Evolutionary conservation across 2,329 filamentous ascomycete species (phyloP).

Genomic region (Albifimbria verrucaria): DNA sequence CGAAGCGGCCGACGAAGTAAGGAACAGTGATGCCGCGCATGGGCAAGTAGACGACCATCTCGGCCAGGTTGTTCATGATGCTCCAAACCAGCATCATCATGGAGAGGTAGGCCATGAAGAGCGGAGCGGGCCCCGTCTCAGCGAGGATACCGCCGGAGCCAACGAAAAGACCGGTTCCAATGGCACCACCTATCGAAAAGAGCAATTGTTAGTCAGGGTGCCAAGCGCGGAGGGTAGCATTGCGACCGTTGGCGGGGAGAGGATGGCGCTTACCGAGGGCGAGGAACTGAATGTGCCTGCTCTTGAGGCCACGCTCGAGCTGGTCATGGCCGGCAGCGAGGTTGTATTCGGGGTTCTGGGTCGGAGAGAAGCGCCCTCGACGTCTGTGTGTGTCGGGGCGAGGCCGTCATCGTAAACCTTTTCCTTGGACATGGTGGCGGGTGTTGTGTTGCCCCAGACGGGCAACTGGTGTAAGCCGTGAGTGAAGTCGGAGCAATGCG

Average conservation of each 20-base stretch:
- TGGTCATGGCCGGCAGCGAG: constrained; percentile 39
- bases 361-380: neutral
- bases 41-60: constrained; percentile 54
- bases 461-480: too few relatives aligned
- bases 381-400: neutral
- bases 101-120: constrained; percentile 65
- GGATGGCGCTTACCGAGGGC: constrained; percentile 41
- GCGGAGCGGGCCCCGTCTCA: constrained; percentile 58
- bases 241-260: too few relatives aligned
- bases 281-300: constrained; percentile 58
- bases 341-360: constrained; percentile 26
- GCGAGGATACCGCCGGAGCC: constrained; percentile 56
- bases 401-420: neutral
- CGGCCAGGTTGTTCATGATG: constrained; percentile 52
- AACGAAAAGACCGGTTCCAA: constrained; percentile 63
- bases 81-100: constrained; percentile 53
- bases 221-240: neutral
- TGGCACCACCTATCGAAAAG: constrained; percentile 40
- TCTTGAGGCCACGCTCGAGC: constrained; percentile 55
- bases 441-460: neutral
- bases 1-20: constrained; percentile 53
- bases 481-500: too few relatives aligned
- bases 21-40: constrained; percentile 55
- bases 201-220: neutral
- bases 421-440: neutral